Base-by-base conservation (phyloP, 805 yeast species). In the Henningerozyma blattae region DNA sequence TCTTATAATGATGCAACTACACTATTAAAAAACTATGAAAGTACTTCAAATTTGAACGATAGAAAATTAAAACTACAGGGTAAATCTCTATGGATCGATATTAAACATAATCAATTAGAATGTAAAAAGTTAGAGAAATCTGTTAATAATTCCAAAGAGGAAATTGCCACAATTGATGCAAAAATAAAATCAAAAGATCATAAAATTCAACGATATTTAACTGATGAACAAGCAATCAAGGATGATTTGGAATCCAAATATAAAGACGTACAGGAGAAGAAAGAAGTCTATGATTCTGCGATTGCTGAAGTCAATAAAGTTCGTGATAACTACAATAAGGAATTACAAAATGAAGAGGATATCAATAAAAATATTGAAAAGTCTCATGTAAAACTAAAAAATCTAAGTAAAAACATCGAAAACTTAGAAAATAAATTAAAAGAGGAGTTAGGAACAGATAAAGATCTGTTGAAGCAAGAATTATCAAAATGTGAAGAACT, bases 1-100 rank as follows among this genome's bases (percentile, higher is more conserved):
- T 66, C 61, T 27, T 63, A 62, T 19, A 53, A 65, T 25, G 65
- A 64, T 22, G 67, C 76, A 1, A 55, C 56, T 41, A 56, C 54
- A 25, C 43, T 65, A 6, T 62, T 65, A 38, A 47, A 53, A 12
- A 61, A 59, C 30, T 56, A 68, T 33, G 50, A 54, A 36, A 61
- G 63, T 27, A 61, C 70, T 0, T 64, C 64, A 34, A 56, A 61
- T 40, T 52, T 64, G 34, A 51, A 61, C 38, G 49, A 62, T 31
- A 48, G 53, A 42, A 61, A 65, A 46, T 52, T 59, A 28, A 32
- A 59, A 26, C 39, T 67, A 3, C 63, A 67, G 30, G 77, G 74
- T 12, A 71, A 69, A 42, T 56, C 63, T 18, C 44, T 64, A 16
- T 72, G 76, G 75, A 48, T 68, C 31, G 67, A 67, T 36, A 61